Evolutionary conservation across 805 yeast species (phyloP).

Genomic region (Candida palmyrensis): DNA sequence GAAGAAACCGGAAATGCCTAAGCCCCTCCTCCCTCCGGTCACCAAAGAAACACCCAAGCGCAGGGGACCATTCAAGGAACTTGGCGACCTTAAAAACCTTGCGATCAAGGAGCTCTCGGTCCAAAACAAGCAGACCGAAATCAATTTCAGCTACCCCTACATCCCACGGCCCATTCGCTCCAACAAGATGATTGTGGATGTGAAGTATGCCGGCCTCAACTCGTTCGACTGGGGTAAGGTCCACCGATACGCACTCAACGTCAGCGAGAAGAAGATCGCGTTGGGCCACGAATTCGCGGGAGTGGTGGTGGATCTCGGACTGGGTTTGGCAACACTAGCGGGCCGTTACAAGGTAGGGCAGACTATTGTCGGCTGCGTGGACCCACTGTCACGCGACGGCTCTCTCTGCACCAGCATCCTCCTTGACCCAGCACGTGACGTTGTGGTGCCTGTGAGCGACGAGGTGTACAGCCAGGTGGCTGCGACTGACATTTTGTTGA

Average conservation of each 20-base stretch:
- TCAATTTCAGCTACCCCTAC: conserved; percentile 50
- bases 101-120: conserved; percentile 47
- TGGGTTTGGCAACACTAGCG: conserved; percentile 19
- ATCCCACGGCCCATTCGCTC: conserved; percentile 45
- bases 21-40: conserved; percentile 16
- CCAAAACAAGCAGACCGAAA: conserved; percentile 37
- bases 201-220: conserved; percentile 55
- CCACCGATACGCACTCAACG: conserved; percentile 47
- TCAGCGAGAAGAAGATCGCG: conserved; percentile 53
- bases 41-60: conserved; percentile 4
- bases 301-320: conserved; percentile 50
- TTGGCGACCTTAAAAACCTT: conserved; percentile 46
- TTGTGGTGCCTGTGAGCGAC: conserved; percentile 22
- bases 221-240: conserved; percentile 62
- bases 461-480: too few relatives aligned
- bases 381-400: conserved; percentile 51
- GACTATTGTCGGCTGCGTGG: conserved; percentile 57
- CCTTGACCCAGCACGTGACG: conserved; percentile 48
- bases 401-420: conserved; percentile 53
- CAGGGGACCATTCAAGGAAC: conserved; percentile 3
- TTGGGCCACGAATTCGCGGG: conserved; percentile 73
- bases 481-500: conserved; percentile 18
- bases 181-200: conserved; percentile 51
- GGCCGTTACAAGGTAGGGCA: conserved; percentile 48
- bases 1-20: conserved; percentile 21